Evolutionary conservation across 305 asterid genomes (phyloP).

Genomic region (Solanum hybrid): DNA sequence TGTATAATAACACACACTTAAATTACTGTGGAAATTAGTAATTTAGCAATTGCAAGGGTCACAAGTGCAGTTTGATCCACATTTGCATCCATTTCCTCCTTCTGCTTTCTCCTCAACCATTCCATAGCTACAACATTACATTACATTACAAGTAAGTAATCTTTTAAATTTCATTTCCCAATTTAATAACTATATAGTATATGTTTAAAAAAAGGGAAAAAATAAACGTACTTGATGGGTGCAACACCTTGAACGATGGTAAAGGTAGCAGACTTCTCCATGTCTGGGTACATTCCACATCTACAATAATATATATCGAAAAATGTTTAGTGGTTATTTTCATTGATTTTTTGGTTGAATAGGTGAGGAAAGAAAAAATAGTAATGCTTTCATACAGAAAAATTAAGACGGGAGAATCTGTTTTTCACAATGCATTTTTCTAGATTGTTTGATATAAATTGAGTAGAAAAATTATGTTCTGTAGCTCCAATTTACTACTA

Average conservation of each 20-base stretch:
- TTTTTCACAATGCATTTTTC: neutral
- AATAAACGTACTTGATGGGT: slow-evolving; percentile 23
- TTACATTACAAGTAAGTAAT: neutral
- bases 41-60: slow-evolving; percentile 33
- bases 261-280: slow-evolving; percentile 37
- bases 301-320: slow-evolving; percentile 13
- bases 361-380: neutral
- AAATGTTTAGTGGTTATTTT: neutral
- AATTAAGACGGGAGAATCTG: neutral
- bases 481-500: neutral
- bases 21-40: too few species aligned
- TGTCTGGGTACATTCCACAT: slow-evolving; percentile 41
- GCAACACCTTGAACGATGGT: slow-evolving; percentile 45
- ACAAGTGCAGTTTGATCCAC: slow-evolving; percentile 57
- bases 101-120: slow-evolving; percentile 38
- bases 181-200: neutral
- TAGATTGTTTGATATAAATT: neutral
- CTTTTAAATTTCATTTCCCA: neutral
- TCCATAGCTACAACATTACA: slow-evolving; percentile 13
- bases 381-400: neutral
- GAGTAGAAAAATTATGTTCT: neutral
- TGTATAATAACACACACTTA: too few species aligned
- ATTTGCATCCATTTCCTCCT: slow-evolving; percentile 56
- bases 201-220: neutral
- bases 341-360: neutral